phyloP scores from a whole-genome alignment of 2,329 filamentous ascomycete species.

The Stachybotrys elegans region DNA sequence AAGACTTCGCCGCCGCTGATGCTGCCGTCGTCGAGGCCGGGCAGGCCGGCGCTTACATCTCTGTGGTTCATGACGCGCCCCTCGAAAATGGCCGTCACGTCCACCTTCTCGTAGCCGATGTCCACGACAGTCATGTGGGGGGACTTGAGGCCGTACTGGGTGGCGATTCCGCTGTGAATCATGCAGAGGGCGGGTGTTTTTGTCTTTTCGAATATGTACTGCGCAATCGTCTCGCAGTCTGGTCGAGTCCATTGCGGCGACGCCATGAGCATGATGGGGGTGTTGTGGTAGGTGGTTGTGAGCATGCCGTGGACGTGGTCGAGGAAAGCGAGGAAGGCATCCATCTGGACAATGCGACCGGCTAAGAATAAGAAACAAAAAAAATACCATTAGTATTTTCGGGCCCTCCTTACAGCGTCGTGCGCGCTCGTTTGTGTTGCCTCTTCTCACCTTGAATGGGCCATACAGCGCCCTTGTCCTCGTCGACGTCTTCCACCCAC shows the following conservation, averaged over 20 bases:
- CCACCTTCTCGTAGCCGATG: slow-evolving; percentile 86
- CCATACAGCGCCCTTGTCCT: slow-evolving; percentile 84
- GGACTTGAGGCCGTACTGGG: slow-evolving; percentile 74
- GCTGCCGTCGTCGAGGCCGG: slow-evolving; percentile 39
- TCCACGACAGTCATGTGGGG: slow-evolving; percentile 82
- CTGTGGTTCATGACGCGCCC: slow-evolving; percentile 66
- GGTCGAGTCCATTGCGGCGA: slow-evolving; percentile 87
- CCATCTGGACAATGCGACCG: slow-evolving; percentile 84
- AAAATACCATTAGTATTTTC: too few relatives aligned
- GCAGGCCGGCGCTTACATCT: slow-evolving; percentile 55
- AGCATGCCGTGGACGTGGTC: slow-evolving; percentile 87
- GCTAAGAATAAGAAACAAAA: too few relatives aligned
- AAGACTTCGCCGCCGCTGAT: slow-evolving; percentile 83
- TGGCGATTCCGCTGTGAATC: slow-evolving; percentile 82
- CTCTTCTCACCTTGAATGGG: slow-evolving; percentile 63
- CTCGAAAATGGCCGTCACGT: slow-evolving; percentile 85
- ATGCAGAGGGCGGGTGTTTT: slow-evolving; percentile 88
- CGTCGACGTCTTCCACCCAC: slow-evolving; percentile 84
- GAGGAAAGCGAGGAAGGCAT: slow-evolving; percentile 87
- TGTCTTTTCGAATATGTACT: slow-evolving; percentile 96
- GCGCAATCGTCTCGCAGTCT: slow-evolving; percentile 81
- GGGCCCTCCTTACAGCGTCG: too few relatives aligned
- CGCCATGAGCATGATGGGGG: slow-evolving; percentile 83
- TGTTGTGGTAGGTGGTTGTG: slow-evolving; percentile 92
- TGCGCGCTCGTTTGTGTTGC: too few relatives aligned